Evolutionary conservation across 129 eudicot genomes (phyloP), one percentile per base, ranked within the genome.

Genomic region (Tanacetum coccineum): DNA sequence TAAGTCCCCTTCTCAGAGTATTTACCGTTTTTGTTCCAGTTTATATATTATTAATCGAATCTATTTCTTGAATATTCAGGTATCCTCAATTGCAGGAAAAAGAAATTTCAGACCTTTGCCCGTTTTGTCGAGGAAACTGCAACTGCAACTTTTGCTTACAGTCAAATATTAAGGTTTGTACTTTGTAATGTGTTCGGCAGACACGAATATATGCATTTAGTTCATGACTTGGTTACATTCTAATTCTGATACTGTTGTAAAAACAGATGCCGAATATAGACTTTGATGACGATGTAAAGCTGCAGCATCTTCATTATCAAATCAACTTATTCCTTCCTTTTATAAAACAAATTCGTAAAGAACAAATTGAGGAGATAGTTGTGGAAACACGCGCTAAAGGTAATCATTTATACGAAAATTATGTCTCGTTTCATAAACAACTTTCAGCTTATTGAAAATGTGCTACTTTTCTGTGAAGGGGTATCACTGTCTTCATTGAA

Each of bases 71-170:
- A 46, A 10, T 19, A 28, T 53, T 67, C 17, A 91, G 97, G 97
- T 91, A 91, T 70, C 88, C 94, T 67, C 65, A 72, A 9, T 67
- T 79, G 28, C 53, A 80, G 42, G 96, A 91, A 71, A 83, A 74
- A 67, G 94, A 83, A 47, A 55, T 85, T 8, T 64, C 83, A 26
- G 86, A 83, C 62, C 42, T 40, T 53, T 91, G 97, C 71, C 97
- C 97, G 6, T 79, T 70, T 6, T 36, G 42, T 81, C 81, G 94
- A 59, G 78, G 80, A 49, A 91, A 82, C 53, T 91, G 97, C 80
- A 91, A 91, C 68, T 91, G 97, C 82, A 83, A 91, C 74, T 59
- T 66, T 66, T 91, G 97, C 79, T 84, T 91, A 59, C 86, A 81
- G 65, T 73, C 83, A 6, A 70, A 81, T 36, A 71, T 72, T 49